Evolutionary conservation across 108 stramenopile genomes (phyloP).

Genomic region (Conticribra weissflogii): DNA sequence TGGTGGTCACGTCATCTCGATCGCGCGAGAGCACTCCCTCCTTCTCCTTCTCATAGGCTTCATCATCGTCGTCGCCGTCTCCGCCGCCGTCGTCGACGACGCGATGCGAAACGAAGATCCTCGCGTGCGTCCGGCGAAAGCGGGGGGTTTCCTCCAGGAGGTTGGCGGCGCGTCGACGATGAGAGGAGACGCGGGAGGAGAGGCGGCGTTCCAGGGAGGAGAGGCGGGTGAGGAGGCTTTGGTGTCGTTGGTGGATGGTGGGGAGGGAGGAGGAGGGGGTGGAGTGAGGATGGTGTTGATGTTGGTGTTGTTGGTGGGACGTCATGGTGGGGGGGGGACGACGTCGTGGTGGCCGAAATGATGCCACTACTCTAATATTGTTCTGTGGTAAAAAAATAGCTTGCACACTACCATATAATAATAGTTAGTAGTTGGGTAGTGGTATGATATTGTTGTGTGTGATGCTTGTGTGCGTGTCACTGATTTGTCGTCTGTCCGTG

Average conservation of each 20-base stretch:
- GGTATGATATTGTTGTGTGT: too few relatives aligned
- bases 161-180: slow-evolving; percentile 62
- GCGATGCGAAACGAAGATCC: slow-evolving; percentile 74
- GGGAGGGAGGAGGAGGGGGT: slow-evolving; percentile 26
- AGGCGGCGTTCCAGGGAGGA: slow-evolving; percentile 68
- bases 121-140: slow-evolving; percentile 63
- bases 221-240: slow-evolving; percentile 40
- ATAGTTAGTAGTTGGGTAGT: too few relatives aligned
- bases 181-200: slow-evolving; percentile 58
- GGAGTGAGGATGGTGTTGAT: background rate
- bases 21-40: too few relatives aligned
- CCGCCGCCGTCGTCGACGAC: slow-evolving; percentile 22
- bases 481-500: too few relatives aligned
- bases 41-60: slow-evolving; percentile 5
- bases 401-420: too few relatives aligned
- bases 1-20: too few relatives aligned
- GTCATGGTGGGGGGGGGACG: too few relatives aligned
- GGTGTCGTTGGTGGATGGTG: slow-evolving; percentile 19
- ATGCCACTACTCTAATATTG: too few relatives aligned
- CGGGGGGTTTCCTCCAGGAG: slow-evolving; percentile 50
- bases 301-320: background rate
- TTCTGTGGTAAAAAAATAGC: too few relatives aligned
- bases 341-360: background rate
- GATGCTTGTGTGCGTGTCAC: too few relatives aligned
- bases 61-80: slow-evolving; percentile 6